phyloP scores from a whole-genome alignment of 2,329 filamentous ascomycete genomes.

The Ophiostoma sp. region DNA sequence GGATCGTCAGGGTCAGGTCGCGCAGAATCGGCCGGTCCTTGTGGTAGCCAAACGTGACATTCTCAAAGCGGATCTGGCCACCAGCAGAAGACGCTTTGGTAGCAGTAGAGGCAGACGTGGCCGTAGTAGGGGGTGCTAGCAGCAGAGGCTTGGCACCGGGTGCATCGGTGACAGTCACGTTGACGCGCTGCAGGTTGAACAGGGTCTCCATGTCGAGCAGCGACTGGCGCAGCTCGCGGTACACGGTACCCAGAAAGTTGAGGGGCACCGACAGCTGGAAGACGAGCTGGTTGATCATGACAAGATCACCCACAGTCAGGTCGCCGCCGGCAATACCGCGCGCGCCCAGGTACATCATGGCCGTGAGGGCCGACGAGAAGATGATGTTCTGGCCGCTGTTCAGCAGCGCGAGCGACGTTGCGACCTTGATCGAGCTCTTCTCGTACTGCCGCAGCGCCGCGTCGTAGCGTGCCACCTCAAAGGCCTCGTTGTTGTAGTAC shows the following conservation, averaged over 20 bases:
- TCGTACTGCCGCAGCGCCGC: slow-evolving; percentile 81
- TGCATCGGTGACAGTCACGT: slow-evolving; percentile 75
- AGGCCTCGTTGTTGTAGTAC: slow-evolving; percentile 98
- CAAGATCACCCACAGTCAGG: slow-evolving; percentile 88
- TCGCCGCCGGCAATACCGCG: slow-evolving; percentile 76
- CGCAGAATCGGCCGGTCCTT: slow-evolving; percentile 79
- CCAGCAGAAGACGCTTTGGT: slow-evolving; percentile 42
- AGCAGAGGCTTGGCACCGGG: slow-evolving; percentile 66
- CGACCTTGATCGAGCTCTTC: slow-evolving; percentile 91
- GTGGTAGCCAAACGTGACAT: slow-evolving; percentile 91
- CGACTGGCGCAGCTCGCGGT: slow-evolving; percentile 89
- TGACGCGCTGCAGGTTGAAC: slow-evolving; percentile 95
- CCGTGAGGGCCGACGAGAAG: slow-evolving; percentile 86
- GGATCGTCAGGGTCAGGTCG: slow-evolving; percentile 80
- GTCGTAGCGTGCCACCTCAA: slow-evolving; percentile 87
- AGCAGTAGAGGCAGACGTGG: neutral
- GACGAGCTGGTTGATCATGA: slow-evolving; percentile 98
- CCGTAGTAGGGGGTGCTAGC: slow-evolving; percentile 42
- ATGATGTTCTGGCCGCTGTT: slow-evolving; percentile 97
- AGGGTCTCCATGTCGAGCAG: slow-evolving; percentile 97
- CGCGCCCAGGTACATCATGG: slow-evolving; percentile 97
- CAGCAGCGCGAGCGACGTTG: slow-evolving; percentile 84
- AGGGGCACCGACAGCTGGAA: slow-evolving; percentile 96
- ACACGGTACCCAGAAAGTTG: slow-evolving; percentile 97
- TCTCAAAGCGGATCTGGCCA: slow-evolving; percentile 89